A percentile compares a stretch with the other conserved stretches of the same genome.
Conservation (phyloP, 208 protist species). For the Leishmania gerbilli region DNA sequence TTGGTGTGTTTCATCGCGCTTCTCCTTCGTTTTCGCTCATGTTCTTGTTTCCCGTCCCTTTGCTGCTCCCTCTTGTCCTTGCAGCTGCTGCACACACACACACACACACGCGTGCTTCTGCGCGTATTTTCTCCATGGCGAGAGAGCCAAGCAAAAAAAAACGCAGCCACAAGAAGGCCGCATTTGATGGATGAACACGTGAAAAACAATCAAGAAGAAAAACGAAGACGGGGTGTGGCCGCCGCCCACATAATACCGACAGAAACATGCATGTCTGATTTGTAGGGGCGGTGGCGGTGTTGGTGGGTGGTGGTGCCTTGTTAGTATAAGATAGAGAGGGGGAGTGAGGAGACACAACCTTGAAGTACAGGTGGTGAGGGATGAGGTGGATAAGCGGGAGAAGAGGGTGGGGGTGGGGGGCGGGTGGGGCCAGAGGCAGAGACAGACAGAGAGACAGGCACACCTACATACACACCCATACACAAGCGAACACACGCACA, state of each 20-base stretch:
- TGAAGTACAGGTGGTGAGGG: background rate
- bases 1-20: background rate
- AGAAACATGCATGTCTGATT: no score
- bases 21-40: background rate
- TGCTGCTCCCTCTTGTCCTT: background rate
- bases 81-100: background rate
- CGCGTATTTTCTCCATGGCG: background rate
- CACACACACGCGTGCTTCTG: background rate
- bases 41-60: background rate
- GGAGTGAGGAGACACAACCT: background rate
- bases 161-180: background rate
- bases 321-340: background rate
- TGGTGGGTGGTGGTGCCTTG: background rate
- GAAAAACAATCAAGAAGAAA: background rate
- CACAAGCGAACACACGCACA: background rate
- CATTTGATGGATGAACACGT: background rate
- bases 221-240: background rate
- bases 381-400: background rate
- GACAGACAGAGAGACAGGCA: background rate
- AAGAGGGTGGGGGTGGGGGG: background rate
- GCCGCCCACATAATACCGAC: no score
- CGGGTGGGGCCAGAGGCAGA: no score
- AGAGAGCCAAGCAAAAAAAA: background rate
- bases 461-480: background rate
- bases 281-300: background rate